A percentile compares a stretch with the other conserved stretches of the same genome.
These are phyloP conservation scores for Boletus patriciae DNA, from an alignment of 768 basidiomycete species.

Conservation along the genomic window DNA sequence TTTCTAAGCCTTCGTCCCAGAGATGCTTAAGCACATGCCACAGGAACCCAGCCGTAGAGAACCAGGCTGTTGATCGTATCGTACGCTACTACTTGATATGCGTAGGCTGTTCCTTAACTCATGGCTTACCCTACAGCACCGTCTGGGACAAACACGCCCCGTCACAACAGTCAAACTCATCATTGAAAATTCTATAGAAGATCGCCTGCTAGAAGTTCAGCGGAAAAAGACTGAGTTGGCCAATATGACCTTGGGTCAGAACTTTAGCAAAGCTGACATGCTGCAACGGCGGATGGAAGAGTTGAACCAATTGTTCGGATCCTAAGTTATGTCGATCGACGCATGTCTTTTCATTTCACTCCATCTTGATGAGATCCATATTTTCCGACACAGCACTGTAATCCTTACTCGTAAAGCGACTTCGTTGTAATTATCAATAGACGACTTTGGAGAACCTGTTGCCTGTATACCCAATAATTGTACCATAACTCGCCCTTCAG, in stretches of 20 bases:
- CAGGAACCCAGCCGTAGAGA: constrained; percentile 97
- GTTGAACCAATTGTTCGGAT: constrained; percentile 71
- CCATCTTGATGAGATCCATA: constrained; percentile 21
- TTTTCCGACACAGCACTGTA: constrained; percentile 24
- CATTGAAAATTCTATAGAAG: constrained; percentile 93
- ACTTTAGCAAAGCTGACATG: constrained; percentile 85
- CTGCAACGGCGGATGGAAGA: constrained; percentile 87
- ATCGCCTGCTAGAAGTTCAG: constrained; percentile 88
- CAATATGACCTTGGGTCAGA: constrained; percentile 88
- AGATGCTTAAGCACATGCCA: background rate
- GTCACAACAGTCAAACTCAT: constrained; percentile 93
- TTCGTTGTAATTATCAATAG: constrained; percentile 36
- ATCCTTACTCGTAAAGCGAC: constrained; percentile 32
- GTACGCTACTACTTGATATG: constrained; percentile 47
- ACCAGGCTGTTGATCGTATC: constrained; percentile 97
- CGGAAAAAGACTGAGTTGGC: constrained; percentile 92
- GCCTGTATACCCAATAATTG: background rate
- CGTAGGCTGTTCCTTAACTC: background rate
- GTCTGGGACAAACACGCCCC: constrained; percentile 89
- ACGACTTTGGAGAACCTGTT: constrained; percentile 10
- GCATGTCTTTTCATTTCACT: constrained; percentile 15
- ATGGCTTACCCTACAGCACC: constrained; percentile 58
- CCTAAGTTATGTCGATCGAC: constrained; percentile 30
- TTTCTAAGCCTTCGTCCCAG: background rate
- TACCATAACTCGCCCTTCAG: constrained; percentile 32